Evolutionary conservation across 495 filamentous ascomycete species (phyloP), one percentile per base, ranked within the genome.

Genomic region (Zalerion maritima): DNA sequence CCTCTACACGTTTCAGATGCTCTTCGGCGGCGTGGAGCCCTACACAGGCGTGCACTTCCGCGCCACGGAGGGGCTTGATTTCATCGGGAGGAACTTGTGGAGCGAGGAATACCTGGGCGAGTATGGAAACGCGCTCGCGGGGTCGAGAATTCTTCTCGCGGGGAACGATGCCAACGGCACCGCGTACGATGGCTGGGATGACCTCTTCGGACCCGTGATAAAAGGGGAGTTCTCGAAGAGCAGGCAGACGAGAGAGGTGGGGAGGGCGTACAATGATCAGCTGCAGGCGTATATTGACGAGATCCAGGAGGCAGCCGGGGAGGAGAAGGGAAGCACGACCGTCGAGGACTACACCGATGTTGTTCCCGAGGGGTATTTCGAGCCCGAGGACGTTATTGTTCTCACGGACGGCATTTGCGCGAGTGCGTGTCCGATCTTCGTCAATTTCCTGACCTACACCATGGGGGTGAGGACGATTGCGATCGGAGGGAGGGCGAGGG

Each of bases 391-490:
- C 26, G 48, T 65, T 14, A 45, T 60, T 26, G 30, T 71, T 35
- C 43, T 65, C 24, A 62, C 62, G 17, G 73, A 79, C 44, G 73
- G 75, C 24, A 62, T 62, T 38, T 81, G 75, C 49, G 67, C 62
- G 16, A 75, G 69, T 3, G 73, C 72, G 2, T 81, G 75, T 51
- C 64, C 67, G 3, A 48, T 75, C 36, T 70, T 76, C 47, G 48
- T 52, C 24, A 61, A 70, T 22, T 54, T 74, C 23, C 58, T 78
- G 48, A 54, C 59, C 2, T 49, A 61, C 31, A 57, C 67, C 39
- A 70, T 54, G 9, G 58, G 59, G 16, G 66, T 81, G 1, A 67
- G 67, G 40, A 67, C 64, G 15, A 62, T 79, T 25, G 63, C 62
- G 2, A 50, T 78, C 18, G 75, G 75, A 11, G 75, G 75, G 9